Percentiles rank a stretch among this genome's conserved stretches.
Evolutionary conservation across 2,329 filamentous ascomycete species (phyloP).

Genomic region (Cladosporium sp.): DNA sequence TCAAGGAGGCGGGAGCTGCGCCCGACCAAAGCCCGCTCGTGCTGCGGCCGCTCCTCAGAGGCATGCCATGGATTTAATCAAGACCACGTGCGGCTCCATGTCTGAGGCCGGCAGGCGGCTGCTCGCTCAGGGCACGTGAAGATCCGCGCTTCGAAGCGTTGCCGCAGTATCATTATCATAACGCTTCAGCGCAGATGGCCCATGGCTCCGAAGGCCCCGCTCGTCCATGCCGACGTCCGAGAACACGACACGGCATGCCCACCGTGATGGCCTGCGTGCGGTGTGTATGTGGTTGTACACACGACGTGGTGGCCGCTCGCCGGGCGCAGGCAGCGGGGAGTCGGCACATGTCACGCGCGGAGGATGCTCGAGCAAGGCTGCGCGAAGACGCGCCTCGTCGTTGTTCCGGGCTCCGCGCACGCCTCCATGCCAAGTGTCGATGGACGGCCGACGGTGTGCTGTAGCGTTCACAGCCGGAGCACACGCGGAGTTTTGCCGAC

Average conservation of each 20-base stretch:
- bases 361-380: too few species aligned
- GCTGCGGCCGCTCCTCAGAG: background rate
- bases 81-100: slow-evolving; percentile 11
- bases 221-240: background rate
- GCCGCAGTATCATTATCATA: background rate
- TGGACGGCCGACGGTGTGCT: too few species aligned
- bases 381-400: too few species aligned
- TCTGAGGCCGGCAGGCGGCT: slow-evolving; percentile 1
- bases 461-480: background rate
- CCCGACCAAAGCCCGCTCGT: background rate
- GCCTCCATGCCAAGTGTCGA: too few species aligned
- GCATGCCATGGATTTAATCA: background rate
- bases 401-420: too few species aligned
- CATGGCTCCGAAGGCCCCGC: background rate
- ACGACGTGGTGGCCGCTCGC: too few species aligned
- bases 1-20: background rate
- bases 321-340: too few species aligned
- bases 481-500: slow-evolving; percentile 8
- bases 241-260: background rate
- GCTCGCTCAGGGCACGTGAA: background rate
- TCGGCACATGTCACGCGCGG: too few species aligned
- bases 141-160: background rate
- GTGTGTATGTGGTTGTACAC: too few species aligned
- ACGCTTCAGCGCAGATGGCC: background rate
- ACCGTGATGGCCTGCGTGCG: background rate